Base-by-base conservation (phyloP, 768 basidiomycete species). In the Boletus eberwhitei region DNA sequence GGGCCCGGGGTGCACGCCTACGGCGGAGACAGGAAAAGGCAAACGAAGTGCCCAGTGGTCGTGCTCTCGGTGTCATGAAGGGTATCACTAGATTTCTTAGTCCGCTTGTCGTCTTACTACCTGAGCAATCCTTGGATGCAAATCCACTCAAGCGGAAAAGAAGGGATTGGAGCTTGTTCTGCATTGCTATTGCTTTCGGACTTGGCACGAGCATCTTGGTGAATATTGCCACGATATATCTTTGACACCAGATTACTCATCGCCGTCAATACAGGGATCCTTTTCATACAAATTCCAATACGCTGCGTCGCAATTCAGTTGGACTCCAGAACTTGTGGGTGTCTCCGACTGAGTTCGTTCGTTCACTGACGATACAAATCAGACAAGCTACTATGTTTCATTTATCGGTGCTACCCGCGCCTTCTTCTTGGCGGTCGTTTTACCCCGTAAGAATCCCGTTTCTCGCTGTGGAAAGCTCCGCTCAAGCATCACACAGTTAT, bases 331-430 rank as follows among this genome's bases (percentile, higher is more conserved):
- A 72, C 74, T 70, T 52, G 87, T 88, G 59, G 35, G 79, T 63
- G 5, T 35, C 41, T 31, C 19, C 19, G 34, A 37, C 21, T 22
- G 17, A 21, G n/a, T 55, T 42, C 26, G 38, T n/a, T 38, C 19
- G 0, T 44, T 32, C 22, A 26, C 44, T 55, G 48, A 50, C 52
- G 17, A 40, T 11, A 5, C 40, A 13, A 29, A 43, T 26, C 52
- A 90, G 88, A 66, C 85, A n/a, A 87, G 87, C n/a, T 90, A 90
- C 63, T 90, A 78, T 73, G 61, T 89, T 12, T 86, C 82, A 53
- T 60, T 79, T 12, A 63, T 83, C 11, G 83, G 84, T 8, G 72
- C 72, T 32, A 64, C 74, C 1, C 78, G 87, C 4, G 86, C 87
- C 0, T 4, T 80, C 2, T 79, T 79, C 61, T 69, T 90, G 57